Percentiles rank a stretch among this genome's conserved stretches.
These are phyloP conservation scores for Fusarium mexicanum DNA, from an alignment of 2,329 filamentous ascomycete genomes.

Conservation along the genomic window DNA sequence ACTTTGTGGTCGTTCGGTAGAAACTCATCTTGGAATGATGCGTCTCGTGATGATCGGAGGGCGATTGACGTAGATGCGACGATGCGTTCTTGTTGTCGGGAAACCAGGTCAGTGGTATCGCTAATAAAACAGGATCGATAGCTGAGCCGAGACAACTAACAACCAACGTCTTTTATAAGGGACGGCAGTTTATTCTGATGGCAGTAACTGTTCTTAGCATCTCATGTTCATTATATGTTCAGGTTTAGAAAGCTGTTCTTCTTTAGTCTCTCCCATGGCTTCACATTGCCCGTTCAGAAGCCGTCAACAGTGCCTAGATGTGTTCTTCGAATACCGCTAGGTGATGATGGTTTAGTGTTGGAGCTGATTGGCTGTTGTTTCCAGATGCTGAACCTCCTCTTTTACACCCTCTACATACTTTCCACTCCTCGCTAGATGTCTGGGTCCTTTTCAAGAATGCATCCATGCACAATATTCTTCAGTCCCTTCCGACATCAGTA, in stretches of 20 bases:
- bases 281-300: neutral
- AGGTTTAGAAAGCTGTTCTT: too few species aligned
- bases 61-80: too few species aligned
- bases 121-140: too few species aligned
- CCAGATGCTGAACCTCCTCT: fast-evolving
- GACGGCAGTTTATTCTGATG: fast-evolving
- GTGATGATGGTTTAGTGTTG: neutral
- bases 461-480: too few species aligned
- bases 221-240: neutral
- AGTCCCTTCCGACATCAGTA: neutral
- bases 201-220: fast-evolving
- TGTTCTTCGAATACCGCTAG: too few species aligned
- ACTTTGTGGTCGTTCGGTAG: neutral
- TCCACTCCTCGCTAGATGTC: neutral
- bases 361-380: fast-evolving
- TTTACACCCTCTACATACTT: fast-evolving
- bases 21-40: neutral
- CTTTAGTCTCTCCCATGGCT: neutral
- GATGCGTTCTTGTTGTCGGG: too few species aligned
- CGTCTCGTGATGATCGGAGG: neutral
- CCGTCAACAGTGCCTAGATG: neutral
- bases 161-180: neutral
- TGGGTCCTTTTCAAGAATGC: fast-evolving
- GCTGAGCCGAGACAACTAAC: fast-evolving
- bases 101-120: too few species aligned